These are phyloP conservation scores for Diaporthe velutina DNA, from an alignment of 2,329 filamentous ascomycete genomes.

Conservation along the genomic window DNA sequence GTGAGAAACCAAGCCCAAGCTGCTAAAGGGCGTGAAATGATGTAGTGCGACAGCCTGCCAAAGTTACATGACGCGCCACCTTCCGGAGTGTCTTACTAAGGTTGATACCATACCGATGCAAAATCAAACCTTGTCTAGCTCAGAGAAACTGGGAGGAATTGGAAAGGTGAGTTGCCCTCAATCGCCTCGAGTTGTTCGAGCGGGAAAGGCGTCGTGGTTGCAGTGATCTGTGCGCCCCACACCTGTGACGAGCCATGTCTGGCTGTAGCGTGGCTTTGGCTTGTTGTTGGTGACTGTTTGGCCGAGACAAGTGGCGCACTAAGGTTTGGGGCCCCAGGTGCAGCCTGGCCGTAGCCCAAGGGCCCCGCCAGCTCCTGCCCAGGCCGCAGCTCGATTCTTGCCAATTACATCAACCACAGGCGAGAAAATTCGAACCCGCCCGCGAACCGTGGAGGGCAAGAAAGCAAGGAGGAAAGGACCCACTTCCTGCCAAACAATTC, in stretches of 20 bases:
- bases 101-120: too few species aligned
- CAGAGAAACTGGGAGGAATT: background rate
- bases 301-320: conserved; percentile 7
- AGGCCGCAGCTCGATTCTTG: background rate
- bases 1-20: background rate
- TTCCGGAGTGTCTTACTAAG: too few species aligned
- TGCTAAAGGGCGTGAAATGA: background rate
- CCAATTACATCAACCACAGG: background rate
- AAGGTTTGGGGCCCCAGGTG: conserved; percentile 13
- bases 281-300: conserved; percentile 6
- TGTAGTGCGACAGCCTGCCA: background rate
- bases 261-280: background rate
- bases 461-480: conserved; percentile 10
- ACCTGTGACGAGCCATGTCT: background rate
- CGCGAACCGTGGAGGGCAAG: background rate
- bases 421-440: conserved; percentile 7
- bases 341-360: background rate
- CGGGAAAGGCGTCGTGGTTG: background rate
- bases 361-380: background rate
- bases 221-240: background rate
- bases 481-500: conserved; percentile 19
- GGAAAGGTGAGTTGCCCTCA: background rate
- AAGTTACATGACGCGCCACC: background rate
- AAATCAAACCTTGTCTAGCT: background rate
- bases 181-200: too few species aligned